Evolutionary conservation across 1,284 basidiomycete genomes (phyloP).

Genomic region (Puccinia coronata): DNA sequence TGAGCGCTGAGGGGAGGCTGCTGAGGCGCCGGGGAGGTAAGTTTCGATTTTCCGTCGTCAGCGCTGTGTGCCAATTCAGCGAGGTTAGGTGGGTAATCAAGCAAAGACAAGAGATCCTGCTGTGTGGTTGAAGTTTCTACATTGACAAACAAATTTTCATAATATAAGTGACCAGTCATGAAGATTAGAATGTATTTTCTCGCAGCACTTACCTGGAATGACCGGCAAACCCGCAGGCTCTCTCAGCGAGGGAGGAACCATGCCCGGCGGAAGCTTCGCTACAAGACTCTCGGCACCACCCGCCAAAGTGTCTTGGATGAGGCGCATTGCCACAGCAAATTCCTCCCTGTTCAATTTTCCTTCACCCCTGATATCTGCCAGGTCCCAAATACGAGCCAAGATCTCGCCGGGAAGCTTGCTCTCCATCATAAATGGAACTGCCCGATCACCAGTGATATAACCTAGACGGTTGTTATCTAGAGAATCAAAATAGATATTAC

Average conservation of each 20-base stretch:
- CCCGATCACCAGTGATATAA: constrained; percentile 86
- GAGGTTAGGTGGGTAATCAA: constrained; percentile 68
- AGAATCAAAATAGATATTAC: constrained; percentile 79
- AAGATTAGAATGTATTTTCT: constrained; percentile 50
- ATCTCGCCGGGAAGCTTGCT: constrained; percentile 80
- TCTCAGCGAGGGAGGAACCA: constrained; percentile 80
- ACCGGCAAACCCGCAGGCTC: constrained; percentile 50
- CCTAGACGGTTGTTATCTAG: constrained; percentile 77
- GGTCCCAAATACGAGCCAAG: constrained; percentile 92
- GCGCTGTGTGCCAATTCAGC: constrained; percentile 44
- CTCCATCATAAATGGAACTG: constrained; percentile 93
- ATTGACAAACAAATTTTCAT: constrained; percentile 55
- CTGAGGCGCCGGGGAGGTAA: neutral
- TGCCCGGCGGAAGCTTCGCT: constrained; percentile 67
- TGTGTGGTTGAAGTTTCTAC: constrained; percentile 57
- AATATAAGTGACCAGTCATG: constrained; percentile 49
- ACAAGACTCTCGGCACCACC: constrained; percentile 76
- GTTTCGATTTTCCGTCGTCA: constrained; percentile 45
- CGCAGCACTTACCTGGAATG: constrained; percentile 51
- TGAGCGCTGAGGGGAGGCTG: constrained; percentile 13
- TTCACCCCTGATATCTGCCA: constrained; percentile 85
- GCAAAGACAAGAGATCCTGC: constrained; percentile 61
- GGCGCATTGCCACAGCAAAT: constrained; percentile 93
- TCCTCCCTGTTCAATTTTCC: constrained; percentile 86
- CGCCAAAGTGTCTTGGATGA: constrained; percentile 82